A percentile compares a stretch with the other conserved stretches of the same genome.
Evolutionary conservation across 495 filamentous ascomycete species (phyloP).

Genomic region (Achaetomiella virescens): DNA sequence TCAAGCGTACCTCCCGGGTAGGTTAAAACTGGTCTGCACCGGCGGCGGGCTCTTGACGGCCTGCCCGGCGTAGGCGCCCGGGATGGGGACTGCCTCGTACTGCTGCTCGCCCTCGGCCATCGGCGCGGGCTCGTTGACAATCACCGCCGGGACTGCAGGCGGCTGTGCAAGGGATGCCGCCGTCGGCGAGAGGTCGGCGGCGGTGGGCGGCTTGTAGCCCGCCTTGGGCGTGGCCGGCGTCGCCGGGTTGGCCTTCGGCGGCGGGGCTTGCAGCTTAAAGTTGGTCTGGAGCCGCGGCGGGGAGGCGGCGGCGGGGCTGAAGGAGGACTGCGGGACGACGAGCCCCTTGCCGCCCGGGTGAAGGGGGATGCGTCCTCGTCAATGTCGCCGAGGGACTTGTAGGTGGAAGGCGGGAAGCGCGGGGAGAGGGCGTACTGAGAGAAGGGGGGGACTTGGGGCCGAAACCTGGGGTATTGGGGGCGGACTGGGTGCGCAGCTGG

Average conservation of each 20-base stretch:
- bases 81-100: slow-evolving; percentile 63
- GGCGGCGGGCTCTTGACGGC: slow-evolving; percentile 40
- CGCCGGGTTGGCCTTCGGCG: slow-evolving; percentile 65
- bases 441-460: slow-evolving; percentile 56
- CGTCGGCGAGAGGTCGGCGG: slow-evolving; percentile 8
- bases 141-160: slow-evolving; percentile 20
- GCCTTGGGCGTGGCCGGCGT: slow-evolving; percentile 66
- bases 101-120: slow-evolving; percentile 57
- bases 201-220: slow-evolving; percentile 42
- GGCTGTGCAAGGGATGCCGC: slow-evolving; percentile 8
- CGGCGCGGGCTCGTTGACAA: slow-evolving; percentile 40
- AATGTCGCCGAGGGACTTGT: slow-evolving; percentile 43
- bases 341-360: slow-evolving; percentile 36
- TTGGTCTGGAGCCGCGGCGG: slow-evolving; percentile 35
- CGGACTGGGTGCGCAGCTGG: slow-evolving; percentile 84
- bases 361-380: slow-evolving; percentile 42
- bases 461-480: slow-evolving; percentile 90
- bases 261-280: slow-evolving; percentile 82
- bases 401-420: slow-evolving; percentile 48
- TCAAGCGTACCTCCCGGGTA: slow-evolving; percentile 13
- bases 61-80: slow-evolving; percentile 52
- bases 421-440: slow-evolving; percentile 47
- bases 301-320: slow-evolving; percentile 28
- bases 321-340: slow-evolving; percentile 40
- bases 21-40: slow-evolving; percentile 34